Evolutionary conservation across 2,329 filamentous ascomycete genomes (phyloP).

Genomic region (Botrytis galanthina): DNA sequence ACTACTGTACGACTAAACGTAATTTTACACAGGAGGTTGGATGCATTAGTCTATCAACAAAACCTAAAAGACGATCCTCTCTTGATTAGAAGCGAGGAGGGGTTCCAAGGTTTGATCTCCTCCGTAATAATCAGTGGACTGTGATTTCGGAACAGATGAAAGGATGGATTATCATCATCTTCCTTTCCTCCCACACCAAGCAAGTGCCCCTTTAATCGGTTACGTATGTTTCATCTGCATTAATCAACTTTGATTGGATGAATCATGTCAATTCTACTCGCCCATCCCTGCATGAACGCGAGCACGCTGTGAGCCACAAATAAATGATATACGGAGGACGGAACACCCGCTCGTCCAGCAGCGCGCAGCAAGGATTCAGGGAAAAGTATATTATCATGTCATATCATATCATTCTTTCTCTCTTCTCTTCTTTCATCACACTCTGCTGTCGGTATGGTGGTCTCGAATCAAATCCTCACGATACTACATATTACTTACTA

Average conservation of each 20-base stretch:
- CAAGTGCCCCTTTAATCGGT: neutral
- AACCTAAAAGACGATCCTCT: neutral
- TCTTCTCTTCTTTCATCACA: neutral
- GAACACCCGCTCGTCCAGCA: neutral
- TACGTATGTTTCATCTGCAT: neutral
- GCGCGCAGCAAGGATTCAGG: neutral
- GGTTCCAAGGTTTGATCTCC: neutral
- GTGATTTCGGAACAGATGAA: neutral
- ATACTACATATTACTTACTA: neutral
- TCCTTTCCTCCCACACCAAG: no score
- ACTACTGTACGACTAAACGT: neutral
- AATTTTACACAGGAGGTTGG: neutral
- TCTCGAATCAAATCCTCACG: neutral
- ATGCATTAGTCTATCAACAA: neutral
- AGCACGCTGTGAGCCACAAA: neutral
- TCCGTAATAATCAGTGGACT: neutral
- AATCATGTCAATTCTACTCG: neutral
- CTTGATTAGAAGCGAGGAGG: neutral
- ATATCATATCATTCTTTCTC: neutral
- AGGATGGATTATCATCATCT: neutral
- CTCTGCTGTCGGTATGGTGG: no score
- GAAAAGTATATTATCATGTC: neutral
- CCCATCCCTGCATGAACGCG: neutral
- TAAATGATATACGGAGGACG: neutral
- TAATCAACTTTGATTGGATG: slow-evolving; percentile 9